Evolutionary conservation across 2,329 filamentous ascomycete genomes (phyloP), one percentile per base, ranked within the genome.

Genomic region (Triangularia verruculosa): DNA sequence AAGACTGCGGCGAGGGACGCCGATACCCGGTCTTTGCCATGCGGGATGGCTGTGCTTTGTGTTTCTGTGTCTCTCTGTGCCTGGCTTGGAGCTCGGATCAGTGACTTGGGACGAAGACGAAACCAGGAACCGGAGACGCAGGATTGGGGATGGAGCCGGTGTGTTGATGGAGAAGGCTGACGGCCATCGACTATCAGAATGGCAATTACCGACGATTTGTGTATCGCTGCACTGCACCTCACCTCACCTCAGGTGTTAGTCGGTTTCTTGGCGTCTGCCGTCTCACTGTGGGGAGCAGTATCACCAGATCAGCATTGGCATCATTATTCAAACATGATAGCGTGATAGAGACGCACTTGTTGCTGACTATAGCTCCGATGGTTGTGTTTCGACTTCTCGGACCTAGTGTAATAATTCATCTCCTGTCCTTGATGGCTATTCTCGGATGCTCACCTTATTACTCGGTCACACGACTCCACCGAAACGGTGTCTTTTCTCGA

Each of bases 401-500:
- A 47, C n/a, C 39, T 47, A 20, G 39, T 47, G 39, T 47, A 47
- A 47, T 47, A 47, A 47, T 47, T 47, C 39, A 47, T 47, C 39
- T 47, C 39, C 39, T 20, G 5, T 9, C 9, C 27, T 9, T 28
- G 27, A 28, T 28, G 39, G 3, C 39, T 47, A 17, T 47, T 17
- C n/a, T 12, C 39, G 39, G 20, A 47, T 20, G 39, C 39, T 22
- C 39, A 47, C 39, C 39, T 22, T 47, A 47, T 17, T 47, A 47
- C 39, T 47, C 39, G 39, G 22, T 22, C 28, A 20, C 32, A 58
- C 32, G 20, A 58, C 22, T 30, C 55, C 17, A 15, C 25, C 56
- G 56, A 47, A 47, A 20, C 39, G 39, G 39, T 20, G 39, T 47
- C 39, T 39, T 24, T 58, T 58, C 56, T 58, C 20, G 56, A 43